Conservation (phyloP, 2,329 filamentous ascomycete species). For the Raffaelea albimanens region DNA sequence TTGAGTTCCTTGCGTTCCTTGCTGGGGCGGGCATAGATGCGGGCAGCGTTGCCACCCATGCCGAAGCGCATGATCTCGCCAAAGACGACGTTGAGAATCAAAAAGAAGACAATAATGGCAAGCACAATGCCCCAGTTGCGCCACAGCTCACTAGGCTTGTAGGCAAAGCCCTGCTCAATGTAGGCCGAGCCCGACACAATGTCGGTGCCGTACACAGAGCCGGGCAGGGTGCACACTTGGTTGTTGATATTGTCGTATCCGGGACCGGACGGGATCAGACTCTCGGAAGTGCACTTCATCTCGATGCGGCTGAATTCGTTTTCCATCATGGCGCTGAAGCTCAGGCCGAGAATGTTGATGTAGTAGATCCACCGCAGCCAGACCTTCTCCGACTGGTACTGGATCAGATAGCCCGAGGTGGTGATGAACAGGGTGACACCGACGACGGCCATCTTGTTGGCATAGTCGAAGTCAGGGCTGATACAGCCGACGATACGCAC, state of each 20-base stretch:
- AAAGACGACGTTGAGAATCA: constrained; percentile 64
- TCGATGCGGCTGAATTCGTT: constrained; percentile 70
- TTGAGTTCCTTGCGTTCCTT: constrained; percentile 59
- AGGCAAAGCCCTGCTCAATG: constrained; percentile 58
- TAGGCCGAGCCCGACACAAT: constrained; percentile 60
- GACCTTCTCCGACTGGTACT: constrained; percentile 63
- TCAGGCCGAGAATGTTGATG: constrained; percentile 63
- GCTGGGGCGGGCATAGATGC: constrained; percentile 64
- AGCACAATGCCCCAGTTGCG: constrained; percentile 76
- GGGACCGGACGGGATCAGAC: constrained; percentile 61
- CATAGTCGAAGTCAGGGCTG: constrained; percentile 75
- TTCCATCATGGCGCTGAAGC: constrained; percentile 72
- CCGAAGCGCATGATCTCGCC: constrained; percentile 73
- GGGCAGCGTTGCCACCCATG: constrained; percentile 71
- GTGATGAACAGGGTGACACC: constrained; percentile 75
- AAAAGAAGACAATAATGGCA: constrained; percentile 65
- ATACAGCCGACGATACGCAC: constrained; percentile 67
- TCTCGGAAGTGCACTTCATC: constrained; percentile 58
- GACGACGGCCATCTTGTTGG: constrained; percentile 71
- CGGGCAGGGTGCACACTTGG: constrained; percentile 74
- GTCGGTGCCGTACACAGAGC: constrained; percentile 55
- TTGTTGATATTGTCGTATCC: constrained; percentile 62
- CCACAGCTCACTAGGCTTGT: constrained; percentile 61
- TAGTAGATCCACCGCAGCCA: constrained; percentile 78
- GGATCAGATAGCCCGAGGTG: constrained; percentile 76